Percentiles rank a stretch among this genome's conserved stretches.
phyloP scores from a whole-genome alignment of 2,329 filamentous ascomycete genomes.

The Tolypocladium amazonense region DNA sequence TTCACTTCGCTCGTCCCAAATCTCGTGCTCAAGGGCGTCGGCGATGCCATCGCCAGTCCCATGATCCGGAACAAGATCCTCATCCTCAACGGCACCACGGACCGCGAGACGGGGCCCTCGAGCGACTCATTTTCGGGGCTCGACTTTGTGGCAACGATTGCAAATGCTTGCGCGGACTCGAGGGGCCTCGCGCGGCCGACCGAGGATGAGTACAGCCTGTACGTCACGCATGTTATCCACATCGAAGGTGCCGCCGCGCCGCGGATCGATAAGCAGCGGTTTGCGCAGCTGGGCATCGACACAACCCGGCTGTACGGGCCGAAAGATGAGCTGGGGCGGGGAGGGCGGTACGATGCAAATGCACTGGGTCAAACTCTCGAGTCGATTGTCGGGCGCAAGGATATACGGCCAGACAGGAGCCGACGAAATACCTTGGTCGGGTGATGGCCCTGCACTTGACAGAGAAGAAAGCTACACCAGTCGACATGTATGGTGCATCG shows the following conservation, averaged over 20 bases:
- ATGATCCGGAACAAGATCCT: constrained; percentile 59
- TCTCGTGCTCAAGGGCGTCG: constrained; percentile 65
- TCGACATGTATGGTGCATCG: neutral
- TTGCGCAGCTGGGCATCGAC: constrained; percentile 62
- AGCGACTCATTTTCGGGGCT: constrained; percentile 55
- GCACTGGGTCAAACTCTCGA: constrained; percentile 67
- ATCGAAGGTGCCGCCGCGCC: constrained; percentile 63
- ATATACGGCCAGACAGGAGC: constrained; percentile 24
- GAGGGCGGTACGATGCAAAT: constrained; percentile 62
- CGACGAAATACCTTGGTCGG: constrained; percentile 33
- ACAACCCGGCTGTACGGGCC: constrained; percentile 68
- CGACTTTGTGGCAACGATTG: constrained; percentile 76
- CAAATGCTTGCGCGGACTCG: constrained; percentile 61
- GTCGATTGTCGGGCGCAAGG: constrained; percentile 56
- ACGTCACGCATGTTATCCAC: constrained; percentile 78
- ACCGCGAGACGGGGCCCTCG: constrained; percentile 76
- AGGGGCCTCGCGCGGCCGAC: constrained; percentile 32
- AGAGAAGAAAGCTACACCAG: neutral
- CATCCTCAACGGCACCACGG: constrained; percentile 72
- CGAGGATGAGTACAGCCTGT: constrained; percentile 45
- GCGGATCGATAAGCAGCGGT: constrained; percentile 52
- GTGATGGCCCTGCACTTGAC: constrained; percentile 4
- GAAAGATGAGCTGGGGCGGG: constrained; percentile 29
- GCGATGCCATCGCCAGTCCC: constrained; percentile 40
- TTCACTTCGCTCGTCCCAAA: constrained; percentile 85